These are phyloP conservation scores for Pisolithus orientalis DNA, from an alignment of 768 basidiomycete genomes.

Conservation along the genomic window DNA sequence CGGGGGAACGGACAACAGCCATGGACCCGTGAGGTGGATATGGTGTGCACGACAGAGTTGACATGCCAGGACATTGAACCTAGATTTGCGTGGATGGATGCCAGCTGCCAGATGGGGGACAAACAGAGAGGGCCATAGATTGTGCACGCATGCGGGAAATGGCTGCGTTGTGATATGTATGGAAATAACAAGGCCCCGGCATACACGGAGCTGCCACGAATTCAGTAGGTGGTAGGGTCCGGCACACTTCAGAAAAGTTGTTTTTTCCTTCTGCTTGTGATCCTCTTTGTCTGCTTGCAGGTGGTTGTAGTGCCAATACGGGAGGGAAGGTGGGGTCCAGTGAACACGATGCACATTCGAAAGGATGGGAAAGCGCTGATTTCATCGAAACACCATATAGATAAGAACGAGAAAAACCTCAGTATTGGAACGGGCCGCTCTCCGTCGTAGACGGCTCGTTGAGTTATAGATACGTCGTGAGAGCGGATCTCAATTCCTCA, in stretches of 20 bases:
- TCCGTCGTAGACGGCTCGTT: no score
- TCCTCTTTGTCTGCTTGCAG: not conserved
- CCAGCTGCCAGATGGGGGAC: not conserved
- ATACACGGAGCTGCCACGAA: slow-evolving; percentile 8
- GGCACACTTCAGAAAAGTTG: slow-evolving; percentile 5
- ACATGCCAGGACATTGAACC: not conserved
- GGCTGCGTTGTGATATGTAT: not conserved
- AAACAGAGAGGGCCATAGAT: not conserved
- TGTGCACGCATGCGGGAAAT: not conserved
- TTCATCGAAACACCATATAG: not conserved
- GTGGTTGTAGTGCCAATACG: not conserved
- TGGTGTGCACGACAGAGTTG: not conserved
- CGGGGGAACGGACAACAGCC: not conserved
- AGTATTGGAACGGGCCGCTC: not conserved
- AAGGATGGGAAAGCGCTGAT: not conserved
- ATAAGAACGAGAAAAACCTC: not conserved
- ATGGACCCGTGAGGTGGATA: not conserved
- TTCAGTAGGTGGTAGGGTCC: slow-evolving; percentile 3
- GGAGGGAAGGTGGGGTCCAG: not conserved
- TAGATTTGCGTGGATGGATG: not conserved
- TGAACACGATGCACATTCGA: not conserved
- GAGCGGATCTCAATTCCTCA: not conserved
- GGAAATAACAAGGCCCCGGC: slow-evolving; percentile 12
- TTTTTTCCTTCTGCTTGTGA: not conserved
- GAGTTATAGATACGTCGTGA: no score